Evolutionary conservation across 1,284 basidiomycete genomes (phyloP), one percentile per base, ranked within the genome.

Genomic region (Xerocomus nothofagi): DNA sequence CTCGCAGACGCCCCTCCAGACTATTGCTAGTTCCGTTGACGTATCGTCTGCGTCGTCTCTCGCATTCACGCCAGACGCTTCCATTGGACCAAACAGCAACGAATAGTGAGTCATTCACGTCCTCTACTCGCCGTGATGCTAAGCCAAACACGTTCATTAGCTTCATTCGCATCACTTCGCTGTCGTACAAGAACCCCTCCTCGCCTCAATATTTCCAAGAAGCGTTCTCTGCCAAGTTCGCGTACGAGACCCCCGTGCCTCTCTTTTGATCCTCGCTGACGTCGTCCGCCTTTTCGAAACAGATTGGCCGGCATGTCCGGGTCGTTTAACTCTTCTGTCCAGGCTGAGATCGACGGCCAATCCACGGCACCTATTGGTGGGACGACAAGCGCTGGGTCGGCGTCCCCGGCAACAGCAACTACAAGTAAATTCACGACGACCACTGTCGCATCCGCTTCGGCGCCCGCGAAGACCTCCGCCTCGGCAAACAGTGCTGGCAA

Each of bases 201-300:
- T 67, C 75, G 51, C 68, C 83, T 15, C 71, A 78, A 43, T 85
- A 73, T 69, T 79, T 76, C 3, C 80, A 79, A 48, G 73, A 86
- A 55, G 82, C 88, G 2, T 94, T 92, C 77, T 91, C 90, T n/a
- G 79, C 91, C 51, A 82, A 82, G 60, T 94, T 92, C 75, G 69
- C 70, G 81, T 86, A 63, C 52, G 80, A 67, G 9, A 27, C 15
- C 5, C 14, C 5, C n/a, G 6, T 4, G 27, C 14, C 29, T 15
- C 8, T 49, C 21, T 17, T 6, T 15, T 31, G 33, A 21, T 55
- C 29, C 33, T 14, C 9, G 10, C 29, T 55, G 17, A 48, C 36
- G 6, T 38, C 2, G 4, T 9, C 21, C 1, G 8, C 7, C 17
- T 15, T 17, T 11, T 20, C 30, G 42, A 26, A 54, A 45, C 54